Evolutionary conservation across 2,329 filamentous ascomycete species (phyloP).

Genomic region (Arthrocladium fulminans): DNA sequence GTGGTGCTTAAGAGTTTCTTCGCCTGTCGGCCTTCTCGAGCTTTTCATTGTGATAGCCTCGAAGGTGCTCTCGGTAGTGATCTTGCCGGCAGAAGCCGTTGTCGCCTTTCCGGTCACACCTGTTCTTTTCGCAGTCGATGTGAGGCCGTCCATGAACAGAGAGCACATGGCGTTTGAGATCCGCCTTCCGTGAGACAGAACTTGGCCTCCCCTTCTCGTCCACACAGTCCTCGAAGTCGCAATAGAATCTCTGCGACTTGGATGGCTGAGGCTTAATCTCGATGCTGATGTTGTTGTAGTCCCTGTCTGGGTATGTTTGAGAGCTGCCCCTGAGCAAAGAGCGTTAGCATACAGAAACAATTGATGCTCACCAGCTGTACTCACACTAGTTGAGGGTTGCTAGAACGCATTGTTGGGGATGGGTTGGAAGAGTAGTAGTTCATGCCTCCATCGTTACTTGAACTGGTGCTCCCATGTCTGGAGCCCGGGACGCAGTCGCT

Average conservation of each 20-base stretch:
- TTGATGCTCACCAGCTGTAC: no score
- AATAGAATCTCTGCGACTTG: neutral
- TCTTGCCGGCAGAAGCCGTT: constrained; percentile 49
- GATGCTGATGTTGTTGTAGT: neutral
- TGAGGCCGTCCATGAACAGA: constrained; percentile 35
- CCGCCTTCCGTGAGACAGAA: constrained; percentile 39
- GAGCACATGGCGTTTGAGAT: constrained; percentile 42
- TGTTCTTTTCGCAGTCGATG: constrained; percentile 33
- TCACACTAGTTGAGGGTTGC: neutral
- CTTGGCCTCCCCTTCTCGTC: constrained; percentile 14
- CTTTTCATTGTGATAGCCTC: constrained; percentile 44
- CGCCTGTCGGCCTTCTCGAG: neutral
- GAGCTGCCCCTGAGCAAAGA: neutral
- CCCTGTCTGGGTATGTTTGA: neutral
- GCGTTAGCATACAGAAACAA: neutral
- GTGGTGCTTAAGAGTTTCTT: neutral
- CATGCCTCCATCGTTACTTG: neutral
- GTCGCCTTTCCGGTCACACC: constrained; percentile 38
- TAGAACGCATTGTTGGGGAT: neutral
- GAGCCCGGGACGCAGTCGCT: neutral
- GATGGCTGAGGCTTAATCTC: neutral
- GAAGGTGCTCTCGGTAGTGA: constrained; percentile 49
- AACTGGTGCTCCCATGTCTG: neutral
- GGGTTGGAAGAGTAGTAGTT: neutral
- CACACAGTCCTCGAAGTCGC: constrained; percentile 18